A percentile compares a stretch with the other conserved stretches of the same genome.
phyloP scores from a whole-genome alignment of 2,329 filamentous ascomycete genomes.

The Fusarium sp. region DNA sequence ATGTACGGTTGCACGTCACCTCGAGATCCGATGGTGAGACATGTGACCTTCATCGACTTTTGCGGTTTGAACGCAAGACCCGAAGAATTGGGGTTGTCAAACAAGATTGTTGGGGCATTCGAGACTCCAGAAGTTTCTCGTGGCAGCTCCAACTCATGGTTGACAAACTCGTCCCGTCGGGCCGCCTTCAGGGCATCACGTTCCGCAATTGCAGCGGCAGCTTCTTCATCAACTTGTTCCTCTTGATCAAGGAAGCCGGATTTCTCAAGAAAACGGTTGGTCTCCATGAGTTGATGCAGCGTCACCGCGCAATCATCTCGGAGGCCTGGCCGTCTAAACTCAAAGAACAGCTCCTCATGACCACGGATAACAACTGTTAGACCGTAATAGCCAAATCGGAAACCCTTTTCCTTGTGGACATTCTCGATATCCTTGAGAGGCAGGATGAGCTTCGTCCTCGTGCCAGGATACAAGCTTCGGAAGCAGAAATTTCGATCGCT shows the following conservation, averaged over 20 bases:
- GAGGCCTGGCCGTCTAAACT: slow-evolving; percentile 81
- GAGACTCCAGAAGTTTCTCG: slow-evolving; percentile 58
- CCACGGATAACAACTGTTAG: slow-evolving; percentile 93
- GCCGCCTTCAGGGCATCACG: slow-evolving; percentile 84
- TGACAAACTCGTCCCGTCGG: slow-evolving; percentile 65
- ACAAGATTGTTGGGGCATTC: slow-evolving; percentile 81
- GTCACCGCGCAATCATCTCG: slow-evolving; percentile 92
- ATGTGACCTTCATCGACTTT: slow-evolving; percentile 84
- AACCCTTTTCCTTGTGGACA: slow-evolving; percentile 94
- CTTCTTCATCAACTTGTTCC: slow-evolving; percentile 77
- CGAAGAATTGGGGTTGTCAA: slow-evolving; percentile 89
- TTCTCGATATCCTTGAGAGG: slow-evolving; percentile 93
- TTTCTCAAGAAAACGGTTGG: slow-evolving; percentile 76
- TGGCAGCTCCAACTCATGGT: slow-evolving; percentile 65
- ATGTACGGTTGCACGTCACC: slow-evolving; percentile 99
- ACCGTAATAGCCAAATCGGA: slow-evolving; percentile 90
- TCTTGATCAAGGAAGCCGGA: slow-evolving; percentile 75
- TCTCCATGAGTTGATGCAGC: slow-evolving; percentile 80
- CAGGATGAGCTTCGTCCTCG: slow-evolving; percentile 90
- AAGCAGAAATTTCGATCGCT: slow-evolving; percentile 92
- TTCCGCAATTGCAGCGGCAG: slow-evolving; percentile 82
- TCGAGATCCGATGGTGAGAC: slow-evolving; percentile 93
- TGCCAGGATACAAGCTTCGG: slow-evolving; percentile 88
- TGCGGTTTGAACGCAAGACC: slow-evolving; percentile 92
- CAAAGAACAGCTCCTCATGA: slow-evolving; percentile 96